These are phyloP conservation scores for Plasmodium fragile DNA, from an alignment of 169 alveolate genomes.

Conservation along the genomic window DNA sequence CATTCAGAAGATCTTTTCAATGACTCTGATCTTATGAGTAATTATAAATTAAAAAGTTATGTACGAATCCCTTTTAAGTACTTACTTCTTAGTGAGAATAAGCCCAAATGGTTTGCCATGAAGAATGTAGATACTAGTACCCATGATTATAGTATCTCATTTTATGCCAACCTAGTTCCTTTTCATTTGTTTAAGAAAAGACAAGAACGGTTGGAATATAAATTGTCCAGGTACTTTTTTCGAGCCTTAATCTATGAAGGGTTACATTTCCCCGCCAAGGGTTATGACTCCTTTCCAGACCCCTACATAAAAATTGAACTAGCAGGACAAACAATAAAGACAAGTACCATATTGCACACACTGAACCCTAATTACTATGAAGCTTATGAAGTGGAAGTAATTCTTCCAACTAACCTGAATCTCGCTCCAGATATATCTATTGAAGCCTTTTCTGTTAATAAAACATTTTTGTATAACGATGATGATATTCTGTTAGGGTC, in stretches of 20 bases:
- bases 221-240: constrained; percentile 82
- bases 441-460: constrained; percentile 82
- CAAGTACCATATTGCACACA: constrained; percentile 86
- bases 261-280: constrained; percentile 89
- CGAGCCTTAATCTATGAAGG: constrained; percentile 92
- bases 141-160: constrained; percentile 77
- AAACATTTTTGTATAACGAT: constrained; percentile 77
- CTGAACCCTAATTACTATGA: constrained; percentile 91
- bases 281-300: constrained; percentile 82
- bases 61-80: constrained; percentile 82
- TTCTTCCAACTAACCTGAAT: constrained; percentile 88
- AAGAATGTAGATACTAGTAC: constrained; percentile 75
- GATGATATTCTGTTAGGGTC: constrained; percentile 79
- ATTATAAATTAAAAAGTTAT: constrained; percentile 59
- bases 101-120: constrained; percentile 90
- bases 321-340: constrained; percentile 87
- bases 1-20: constrained; percentile 15
- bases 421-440: constrained; percentile 91
- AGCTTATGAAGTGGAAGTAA: constrained; percentile 89
- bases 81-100: constrained; percentile 79
- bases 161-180: constrained; percentile 77
- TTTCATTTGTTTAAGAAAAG: constrained; percentile 78
- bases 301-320: constrained; percentile 85
- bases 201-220: constrained; percentile 88
- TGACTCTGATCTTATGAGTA: constrained; percentile 23